Evolutionary conservation across 2,329 filamentous ascomycete genomes (phyloP), one percentile per base, ranked within the genome.

Genomic region (Claviceps arundinis): DNA sequence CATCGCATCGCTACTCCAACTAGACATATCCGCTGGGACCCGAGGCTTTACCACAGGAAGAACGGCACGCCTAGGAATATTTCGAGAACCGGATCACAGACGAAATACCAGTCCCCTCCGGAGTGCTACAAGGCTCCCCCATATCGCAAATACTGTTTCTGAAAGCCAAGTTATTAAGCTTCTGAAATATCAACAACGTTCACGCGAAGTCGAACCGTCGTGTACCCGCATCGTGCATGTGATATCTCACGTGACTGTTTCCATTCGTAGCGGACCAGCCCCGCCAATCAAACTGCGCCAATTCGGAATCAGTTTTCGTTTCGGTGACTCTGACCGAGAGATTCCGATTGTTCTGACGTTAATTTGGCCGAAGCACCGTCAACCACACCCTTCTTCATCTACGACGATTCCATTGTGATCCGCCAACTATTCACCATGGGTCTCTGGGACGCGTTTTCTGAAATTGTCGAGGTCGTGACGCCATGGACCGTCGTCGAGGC

Each of bases 401-500:
- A 68, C 67, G 26, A 44, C 62, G 57, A 67, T 64, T 63, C 65
- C 70, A 68, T 66, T 69, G 66, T 66, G 64, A 65, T 65, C 62
- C 55, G 62, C 59, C 59, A 61, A 62, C 57, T 62, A 61, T 64
- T 68, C 71, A 70, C 68, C 69, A 84, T 84, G 81, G 80, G 78
- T 73, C 74, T 84, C 72, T 83, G 80, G 77, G 79, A 83, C 68
- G 70, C 75, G 60, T 75, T 82, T 63, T 74, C 73, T 64, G 81
- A 84, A 65, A 71, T 84, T 65, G 70, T 82, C 64, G 78, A 82
- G 70, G 80, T 80, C 57, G 80, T 77, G 60, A 73, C 76, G 71
- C 81, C 81, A 66, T 84, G 81, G 81, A 73, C 72, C 66, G 75
- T 75, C 59, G 80, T 74, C 60, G 77, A 84, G 68, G 81, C 81